phyloP scores from a whole-genome alignment of 2,329 filamentous ascomycete species.

The Pestalotiopsis sp. region DNA sequence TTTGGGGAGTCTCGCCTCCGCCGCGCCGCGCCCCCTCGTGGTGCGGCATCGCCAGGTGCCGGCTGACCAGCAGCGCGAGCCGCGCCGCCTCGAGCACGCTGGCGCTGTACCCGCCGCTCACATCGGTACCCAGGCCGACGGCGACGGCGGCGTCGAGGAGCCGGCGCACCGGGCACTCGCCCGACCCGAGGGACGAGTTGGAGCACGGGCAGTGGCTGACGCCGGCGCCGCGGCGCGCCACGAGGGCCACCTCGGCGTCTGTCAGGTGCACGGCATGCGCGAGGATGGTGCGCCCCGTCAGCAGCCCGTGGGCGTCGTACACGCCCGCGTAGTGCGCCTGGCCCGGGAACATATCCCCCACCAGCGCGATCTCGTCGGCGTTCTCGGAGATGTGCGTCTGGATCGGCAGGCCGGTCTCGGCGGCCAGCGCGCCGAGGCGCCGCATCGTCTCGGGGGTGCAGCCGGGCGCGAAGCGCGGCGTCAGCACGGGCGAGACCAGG shows the following conservation, averaged over 20 bases:
- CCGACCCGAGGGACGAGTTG: slow-evolving; percentile 71
- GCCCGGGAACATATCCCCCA: slow-evolving; percentile 69
- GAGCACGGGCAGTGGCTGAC: slow-evolving; percentile 86
- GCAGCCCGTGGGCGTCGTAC: slow-evolving; percentile 73
- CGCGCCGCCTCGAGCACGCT: slow-evolving; percentile 82
- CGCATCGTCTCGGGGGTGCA: slow-evolving; percentile 64
- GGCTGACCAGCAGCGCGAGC: slow-evolving; percentile 77
- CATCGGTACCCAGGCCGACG: slow-evolving; percentile 87
- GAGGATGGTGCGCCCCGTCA: slow-evolving; percentile 75
- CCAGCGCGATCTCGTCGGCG: slow-evolving; percentile 70
- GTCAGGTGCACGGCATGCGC: slow-evolving; percentile 83
- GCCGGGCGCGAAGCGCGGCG: slow-evolving; percentile 68
- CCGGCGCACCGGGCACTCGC: slow-evolving; percentile 74
- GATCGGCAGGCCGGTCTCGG: slow-evolving; percentile 64
- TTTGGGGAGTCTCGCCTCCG: not conserved
- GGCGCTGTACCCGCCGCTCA: slow-evolving; percentile 83
- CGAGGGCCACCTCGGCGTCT: slow-evolving; percentile 65
- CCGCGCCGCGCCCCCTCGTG: not conserved
- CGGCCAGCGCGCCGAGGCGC: slow-evolving; percentile 66
- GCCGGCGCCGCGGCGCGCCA: slow-evolving; percentile 64
- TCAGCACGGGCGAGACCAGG: slow-evolving; percentile 79
- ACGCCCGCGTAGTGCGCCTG: slow-evolving; percentile 70
- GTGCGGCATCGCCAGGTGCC: slow-evolving; percentile 65
- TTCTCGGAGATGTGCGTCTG: slow-evolving; percentile 96
- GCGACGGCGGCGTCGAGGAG: slow-evolving; percentile 75